These are phyloP conservation scores for Sporothrix schenckii DNA, from an alignment of 2,329 filamentous ascomycete species.

Conservation along the genomic window DNA sequence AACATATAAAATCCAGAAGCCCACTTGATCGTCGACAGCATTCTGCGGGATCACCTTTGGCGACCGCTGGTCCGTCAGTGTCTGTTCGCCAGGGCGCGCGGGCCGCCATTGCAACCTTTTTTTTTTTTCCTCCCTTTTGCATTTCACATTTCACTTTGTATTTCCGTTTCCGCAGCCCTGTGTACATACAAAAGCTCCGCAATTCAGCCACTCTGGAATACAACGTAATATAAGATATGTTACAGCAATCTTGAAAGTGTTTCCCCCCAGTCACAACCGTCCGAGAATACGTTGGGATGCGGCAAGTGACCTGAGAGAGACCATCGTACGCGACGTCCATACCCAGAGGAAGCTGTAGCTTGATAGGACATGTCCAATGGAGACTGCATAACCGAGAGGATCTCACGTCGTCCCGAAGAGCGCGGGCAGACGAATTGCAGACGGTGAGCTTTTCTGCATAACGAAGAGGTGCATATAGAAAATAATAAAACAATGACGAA, in stretches of 20 bases:
- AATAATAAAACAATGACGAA: neutral
- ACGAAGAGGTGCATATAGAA: neutral
- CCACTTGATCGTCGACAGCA: neutral
- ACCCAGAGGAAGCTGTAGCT: neutral
- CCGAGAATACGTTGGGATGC: neutral
- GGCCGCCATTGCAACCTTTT: conserved; percentile 22
- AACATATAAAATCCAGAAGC: neutral
- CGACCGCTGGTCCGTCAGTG: neutral
- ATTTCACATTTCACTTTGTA: neutral
- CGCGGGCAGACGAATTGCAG: neutral
- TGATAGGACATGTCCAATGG: neutral
- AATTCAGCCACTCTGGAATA: neutral
- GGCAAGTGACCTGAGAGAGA: neutral
- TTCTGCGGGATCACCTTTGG: neutral
- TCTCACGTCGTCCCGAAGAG: conserved; percentile 4
- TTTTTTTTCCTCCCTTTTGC: neutral
- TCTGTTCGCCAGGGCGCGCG: conserved; percentile 23
- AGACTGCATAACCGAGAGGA: neutral
- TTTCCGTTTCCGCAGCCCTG: neutral
- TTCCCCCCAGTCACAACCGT: neutral
- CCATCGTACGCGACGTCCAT: neutral
- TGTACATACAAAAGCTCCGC: neutral
- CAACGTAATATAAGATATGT: neutral
- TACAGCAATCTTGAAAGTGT: neutral
- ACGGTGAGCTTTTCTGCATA: neutral